Conservation (phyloP, 345 rosid species). For the Hypericum perforatum region DNA sequence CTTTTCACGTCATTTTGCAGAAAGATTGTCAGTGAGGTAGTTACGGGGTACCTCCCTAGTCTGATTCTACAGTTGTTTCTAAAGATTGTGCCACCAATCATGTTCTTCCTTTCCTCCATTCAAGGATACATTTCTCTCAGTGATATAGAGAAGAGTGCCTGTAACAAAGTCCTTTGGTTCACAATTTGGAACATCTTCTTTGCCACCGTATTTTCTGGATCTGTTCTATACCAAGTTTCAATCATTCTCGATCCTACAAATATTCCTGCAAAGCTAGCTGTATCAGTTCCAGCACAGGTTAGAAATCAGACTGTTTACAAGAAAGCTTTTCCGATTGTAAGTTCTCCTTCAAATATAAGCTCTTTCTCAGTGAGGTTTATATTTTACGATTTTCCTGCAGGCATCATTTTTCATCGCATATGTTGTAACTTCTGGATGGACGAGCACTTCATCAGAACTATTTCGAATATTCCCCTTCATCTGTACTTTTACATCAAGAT, state of each 20-base stretch:
- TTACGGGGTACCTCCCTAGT: slow-evolving; percentile 93
- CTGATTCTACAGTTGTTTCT: slow-evolving; percentile 62
- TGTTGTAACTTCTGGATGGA: slow-evolving; percentile 93
- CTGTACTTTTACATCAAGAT: slow-evolving; percentile 25
- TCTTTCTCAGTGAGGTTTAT: not conserved
- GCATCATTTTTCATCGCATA: slow-evolving; percentile 89
- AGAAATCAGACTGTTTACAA: slow-evolving; percentile 6
- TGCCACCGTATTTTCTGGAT: slow-evolving; percentile 71
- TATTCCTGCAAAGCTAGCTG: slow-evolving; percentile 62
- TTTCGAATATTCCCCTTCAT: slow-evolving; percentile 58
- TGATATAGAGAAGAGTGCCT: slow-evolving; percentile 64
- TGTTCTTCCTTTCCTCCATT: slow-evolving; percentile 66
- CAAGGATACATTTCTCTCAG: slow-evolving; percentile 71
- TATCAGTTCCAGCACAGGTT: slow-evolving; percentile 86
- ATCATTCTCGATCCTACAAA: slow-evolving; percentile 68
- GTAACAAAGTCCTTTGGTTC: slow-evolving; percentile 60
- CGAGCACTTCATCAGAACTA: slow-evolving; percentile 69
- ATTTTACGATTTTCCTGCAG: slow-evolving; percentile 28
- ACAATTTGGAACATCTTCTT: slow-evolving; percentile 83
- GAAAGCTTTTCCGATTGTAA: not conserved
- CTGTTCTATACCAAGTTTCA: slow-evolving; percentile 54
- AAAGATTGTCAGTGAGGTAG: slow-evolving; percentile 49
- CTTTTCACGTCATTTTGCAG: slow-evolving; percentile 35
- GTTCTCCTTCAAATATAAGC: too few relatives aligned
- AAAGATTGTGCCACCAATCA: slow-evolving; percentile 49